phyloP scores from a whole-genome alignment of 1,284 basidiomycete genomes.

The Neolentinus lepideus region DNA sequence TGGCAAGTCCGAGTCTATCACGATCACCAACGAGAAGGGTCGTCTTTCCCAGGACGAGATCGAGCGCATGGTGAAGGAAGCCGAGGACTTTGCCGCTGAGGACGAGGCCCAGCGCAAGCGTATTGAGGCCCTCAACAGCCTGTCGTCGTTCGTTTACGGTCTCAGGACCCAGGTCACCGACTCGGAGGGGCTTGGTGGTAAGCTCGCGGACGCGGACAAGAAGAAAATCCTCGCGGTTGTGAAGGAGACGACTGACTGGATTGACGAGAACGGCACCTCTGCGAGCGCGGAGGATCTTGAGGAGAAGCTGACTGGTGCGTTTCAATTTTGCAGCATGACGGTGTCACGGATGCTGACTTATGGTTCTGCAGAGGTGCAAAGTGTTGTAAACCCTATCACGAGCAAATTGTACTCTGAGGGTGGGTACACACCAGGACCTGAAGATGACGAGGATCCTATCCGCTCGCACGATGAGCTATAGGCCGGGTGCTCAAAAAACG shows the following conservation, averaged over 20 bases:
- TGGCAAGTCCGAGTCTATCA: constrained; percentile 85
- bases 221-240: constrained; percentile 76
- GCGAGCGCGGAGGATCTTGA: constrained; percentile 87
- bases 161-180: constrained; percentile 85
- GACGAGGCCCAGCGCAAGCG: constrained; percentile 85
- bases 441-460: constrained; percentile 47
- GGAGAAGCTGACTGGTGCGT: constrained; percentile 71
- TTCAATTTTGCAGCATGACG: constrained; percentile 3
- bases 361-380: constrained; percentile 42
- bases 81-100: constrained; percentile 85
- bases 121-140: constrained; percentile 79
- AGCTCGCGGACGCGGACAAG: constrained; percentile 85
- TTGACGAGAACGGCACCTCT: constrained; percentile 72
- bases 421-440: constrained; percentile 21
- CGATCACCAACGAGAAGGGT: constrained; percentile 83
- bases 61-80: constrained; percentile 87
- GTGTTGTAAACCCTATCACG: constrained; percentile 56
- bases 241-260: constrained; percentile 91
- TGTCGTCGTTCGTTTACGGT: constrained; percentile 75
- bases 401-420: constrained; percentile 69
- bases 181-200: constrained; percentile 86
- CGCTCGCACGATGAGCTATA: constrained; percentile 66
- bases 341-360: constrained; percentile 6
- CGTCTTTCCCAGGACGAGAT: constrained; percentile 84
- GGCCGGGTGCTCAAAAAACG: not conserved